A percentile compares a stretch with the other conserved stretches of the same genome.
phyloP scores from a whole-genome alignment of 2,329 filamentous ascomycete genomes.

The Fusarium avenaceum region DNA sequence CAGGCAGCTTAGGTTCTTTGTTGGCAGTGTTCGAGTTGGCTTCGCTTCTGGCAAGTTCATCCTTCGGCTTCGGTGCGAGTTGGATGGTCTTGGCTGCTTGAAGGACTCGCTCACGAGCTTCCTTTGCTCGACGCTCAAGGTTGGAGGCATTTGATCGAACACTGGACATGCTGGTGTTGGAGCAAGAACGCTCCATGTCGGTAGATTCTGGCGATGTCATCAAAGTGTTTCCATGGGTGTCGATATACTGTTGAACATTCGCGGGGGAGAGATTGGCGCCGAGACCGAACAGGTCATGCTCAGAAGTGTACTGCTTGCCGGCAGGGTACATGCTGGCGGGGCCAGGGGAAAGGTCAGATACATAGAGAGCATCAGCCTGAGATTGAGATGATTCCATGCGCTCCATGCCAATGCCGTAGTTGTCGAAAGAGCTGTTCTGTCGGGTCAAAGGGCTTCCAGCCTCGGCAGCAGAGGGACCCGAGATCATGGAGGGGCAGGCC shows the following conservation, averaged over 20 bases:
- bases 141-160: conserved; percentile 60
- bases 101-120: conserved; percentile 62
- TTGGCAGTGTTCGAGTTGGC: conserved; percentile 35
- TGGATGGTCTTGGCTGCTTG: conserved; percentile 56
- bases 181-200: conserved; percentile 64
- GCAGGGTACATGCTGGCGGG: conserved; percentile 39
- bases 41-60: conserved; percentile 19
- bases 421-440: conserved; percentile 58
- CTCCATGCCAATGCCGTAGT: conserved; percentile 54
- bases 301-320: conserved; percentile 51
- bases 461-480: conserved; percentile 57
- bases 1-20: conserved; percentile 60
- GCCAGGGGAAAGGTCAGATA: conserved; percentile 30
- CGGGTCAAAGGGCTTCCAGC: conserved; percentile 58
- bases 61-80: conserved; percentile 62
- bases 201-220: conserved; percentile 48
- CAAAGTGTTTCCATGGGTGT: conserved; percentile 50
- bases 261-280: conserved; percentile 53
- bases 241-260: conserved; percentile 50
- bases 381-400: conserved; percentile 57
- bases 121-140: conserved; percentile 62
- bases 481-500: conserved; percentile 60
- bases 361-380: conserved; percentile 46
- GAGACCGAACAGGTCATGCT: conserved; percentile 55
- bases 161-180: conserved; percentile 59